phyloP scores from a whole-genome alignment of 225 moss, liverwort and hornwort genomes.

The Marchantia polymorpha region DNA sequence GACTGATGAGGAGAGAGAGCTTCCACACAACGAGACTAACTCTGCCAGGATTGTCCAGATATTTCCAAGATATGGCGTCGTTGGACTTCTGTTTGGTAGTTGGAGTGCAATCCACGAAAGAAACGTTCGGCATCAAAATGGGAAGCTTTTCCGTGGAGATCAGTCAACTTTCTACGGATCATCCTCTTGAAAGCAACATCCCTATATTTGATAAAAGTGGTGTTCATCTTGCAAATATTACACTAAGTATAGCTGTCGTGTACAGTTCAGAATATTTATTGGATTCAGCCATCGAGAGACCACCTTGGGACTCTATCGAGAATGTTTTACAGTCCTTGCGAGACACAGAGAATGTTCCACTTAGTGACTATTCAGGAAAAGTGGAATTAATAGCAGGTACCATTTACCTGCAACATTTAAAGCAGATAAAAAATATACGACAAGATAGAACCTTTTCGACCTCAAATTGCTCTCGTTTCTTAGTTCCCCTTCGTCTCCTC shows the following conservation, averaged over 20 bases:
- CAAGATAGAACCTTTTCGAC: too few species aligned
- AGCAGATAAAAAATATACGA: too few species aligned
- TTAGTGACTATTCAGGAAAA: not conserved
- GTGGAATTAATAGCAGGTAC: not conserved
- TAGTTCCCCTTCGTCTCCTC: too few species aligned
- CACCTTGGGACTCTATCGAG: not conserved
- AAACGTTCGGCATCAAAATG: conserved; percentile 12
- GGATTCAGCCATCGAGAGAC: not conserved
- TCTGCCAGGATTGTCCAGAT: conserved; percentile 20
- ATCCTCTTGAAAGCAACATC: conserved; percentile 24
- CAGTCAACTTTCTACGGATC: conserved; percentile 22
- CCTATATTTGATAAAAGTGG: conserved; percentile 26
- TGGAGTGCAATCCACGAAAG: conserved; percentile 19
- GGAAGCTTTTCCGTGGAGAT: conserved; percentile 26
- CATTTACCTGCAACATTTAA: not conserved
- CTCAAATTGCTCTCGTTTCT: too few species aligned
- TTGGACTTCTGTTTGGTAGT: conserved; percentile 35
- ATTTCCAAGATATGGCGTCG: conserved; percentile 33
- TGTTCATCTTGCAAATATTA: conserved; percentile 20
- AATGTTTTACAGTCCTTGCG: not conserved
- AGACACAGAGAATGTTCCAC: not conserved
- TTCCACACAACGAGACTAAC: not conserved
- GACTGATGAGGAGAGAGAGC: not conserved
- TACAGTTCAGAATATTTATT: not conserved
- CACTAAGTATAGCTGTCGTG: conserved; percentile 20